Conservation (phyloP, 352 stramenopile species). For the Pythium insidiosum region DNA sequence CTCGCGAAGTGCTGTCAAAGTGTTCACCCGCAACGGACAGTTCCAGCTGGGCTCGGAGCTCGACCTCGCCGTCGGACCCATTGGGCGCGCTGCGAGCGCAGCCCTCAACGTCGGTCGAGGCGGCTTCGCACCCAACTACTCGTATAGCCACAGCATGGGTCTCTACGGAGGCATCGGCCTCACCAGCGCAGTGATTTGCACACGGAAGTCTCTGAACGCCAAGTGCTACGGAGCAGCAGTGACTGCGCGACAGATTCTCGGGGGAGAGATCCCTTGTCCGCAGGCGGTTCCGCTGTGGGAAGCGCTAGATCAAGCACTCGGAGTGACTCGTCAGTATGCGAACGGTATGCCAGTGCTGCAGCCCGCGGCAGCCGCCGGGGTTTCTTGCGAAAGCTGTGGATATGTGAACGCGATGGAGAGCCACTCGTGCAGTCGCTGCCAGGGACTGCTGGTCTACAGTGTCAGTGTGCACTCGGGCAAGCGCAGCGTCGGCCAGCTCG, state of each 20-base stretch:
- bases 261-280: conserved; percentile 54
- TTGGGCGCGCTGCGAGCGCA: conserved; percentile 57
- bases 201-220: conserved; percentile 64
- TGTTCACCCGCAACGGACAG: conserved; percentile 72
- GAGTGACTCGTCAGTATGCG: conserved; percentile 50
- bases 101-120: conserved; percentile 48
- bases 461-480: conserved; percentile 58
- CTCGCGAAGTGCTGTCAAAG: conserved; percentile 64
- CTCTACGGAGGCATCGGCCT: conserved; percentile 69
- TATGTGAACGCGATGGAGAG: conserved; percentile 37
- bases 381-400: conserved; percentile 49
- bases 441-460: conserved; percentile 64
- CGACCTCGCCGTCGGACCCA: conserved; percentile 59
- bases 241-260: conserved; percentile 56
- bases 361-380: conserved; percentile 30
- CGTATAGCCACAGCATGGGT: conserved; percentile 69
- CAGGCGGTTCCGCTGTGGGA: conserved; percentile 57
- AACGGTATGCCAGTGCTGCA: conserved; percentile 51
- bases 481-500: conserved; percentile 42
- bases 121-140: conserved; percentile 70
- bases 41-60: conserved; percentile 69
- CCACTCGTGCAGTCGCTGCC: conserved; percentile 39
- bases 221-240: conserved; percentile 59
- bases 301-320: conserved; percentile 49
- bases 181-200: conserved; percentile 62